Base-by-base conservation (phyloP, 768 basidiomycete genomes). In the Lactifluus echinatus region DNA sequence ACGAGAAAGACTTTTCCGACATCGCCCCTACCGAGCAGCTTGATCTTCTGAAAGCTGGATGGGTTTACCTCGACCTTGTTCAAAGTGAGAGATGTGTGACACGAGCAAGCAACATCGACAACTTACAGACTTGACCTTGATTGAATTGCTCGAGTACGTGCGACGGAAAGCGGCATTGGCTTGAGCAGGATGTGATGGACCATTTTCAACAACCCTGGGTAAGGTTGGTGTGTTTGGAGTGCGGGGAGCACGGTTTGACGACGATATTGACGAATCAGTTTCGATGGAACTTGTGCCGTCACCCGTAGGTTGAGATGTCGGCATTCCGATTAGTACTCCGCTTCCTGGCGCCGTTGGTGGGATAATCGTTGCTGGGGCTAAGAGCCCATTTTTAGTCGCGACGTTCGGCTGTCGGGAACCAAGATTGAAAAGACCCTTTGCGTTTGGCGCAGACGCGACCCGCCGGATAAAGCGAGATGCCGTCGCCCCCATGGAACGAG, bases 1-100 rank as follows among this genome's bases (percentile, higher is more conserved):
- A 99, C 96, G 44, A 99, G 81, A 74, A 97, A 99, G 40, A 99
- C 96, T 70, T 95, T 89, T 19, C 96, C 96, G 46, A 99, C 96
- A 72, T 99, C 96, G 45, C 96, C 96, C 70, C 96, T 93, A 46
- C 96, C 96, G n/a, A 98, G 79, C 79, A 99, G 80, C 75, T 94
- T 96, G 74, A 98, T 77, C 76, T 99, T 99, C 68, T 87, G 80
- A 73, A 99, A 99, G 70, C 91, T 93, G 47, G 84, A 84, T 55
- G 96, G 95, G 23, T 85, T 81, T 24, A 99, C 95, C 74, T 98
- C 94, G 56, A 95, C 91, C 87, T 93, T 64, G 24, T 44, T 33
- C 10, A 51, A 29, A 43, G 48, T 60, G 26, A 59, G 36, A 43
- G 19, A 19, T 15, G 31, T 19, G 44, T 45, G 40, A 56, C 24